Base-by-base conservation (phyloP, 306 rosid genomes). In the Castanea sativa region DNA sequence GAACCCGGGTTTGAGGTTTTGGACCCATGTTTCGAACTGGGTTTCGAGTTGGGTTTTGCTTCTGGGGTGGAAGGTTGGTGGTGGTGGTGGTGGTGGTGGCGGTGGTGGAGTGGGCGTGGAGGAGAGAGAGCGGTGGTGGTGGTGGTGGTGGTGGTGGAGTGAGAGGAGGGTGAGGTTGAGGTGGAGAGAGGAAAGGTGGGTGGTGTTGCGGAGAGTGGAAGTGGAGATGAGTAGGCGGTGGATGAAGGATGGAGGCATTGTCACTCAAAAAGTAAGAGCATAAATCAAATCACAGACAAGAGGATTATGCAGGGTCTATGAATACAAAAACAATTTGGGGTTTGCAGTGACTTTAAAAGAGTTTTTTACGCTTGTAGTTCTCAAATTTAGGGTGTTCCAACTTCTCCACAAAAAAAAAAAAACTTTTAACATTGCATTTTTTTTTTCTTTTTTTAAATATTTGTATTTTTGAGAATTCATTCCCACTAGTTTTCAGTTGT, bases 1-100 rank as follows among this genome's bases (percentile, higher is more conserved):
- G 85, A 92, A 95, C 0, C 96, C 98, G 18, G 99, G 97, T 55
- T 89, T 92, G 76, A 95, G 98, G 61, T 79, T 85, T n/a, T 88
- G 85, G 58, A 91, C 79, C 99, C 99, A 95, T 23, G 95, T 78
- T 71, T 95, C 97, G 82, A 95, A 92, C 43, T 90, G 94, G 60
- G 82, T 90, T 79, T 95, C 91, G 8, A 86, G 82, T 1, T 98
- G 99, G 85, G 98, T 92, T 86, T 78, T 82, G 82, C 93, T 61
- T 23, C 78, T 76, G 64, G 82, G 81, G 60, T 15, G 69, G 29
- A 84, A 73, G 70, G 23, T 23, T 23, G 23, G 23, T 23, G 76
- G 29, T 60, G 51, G 32, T 16, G 74, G 75, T 70, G 58, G 30
- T 2, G 69, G 78, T 4, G 69, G 64, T 25, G 49, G 52, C 12